These are phyloP conservation scores for Penicillium sp. DNA, from an alignment of 2,329 filamentous ascomycete genomes.

Conservation along the genomic window DNA sequence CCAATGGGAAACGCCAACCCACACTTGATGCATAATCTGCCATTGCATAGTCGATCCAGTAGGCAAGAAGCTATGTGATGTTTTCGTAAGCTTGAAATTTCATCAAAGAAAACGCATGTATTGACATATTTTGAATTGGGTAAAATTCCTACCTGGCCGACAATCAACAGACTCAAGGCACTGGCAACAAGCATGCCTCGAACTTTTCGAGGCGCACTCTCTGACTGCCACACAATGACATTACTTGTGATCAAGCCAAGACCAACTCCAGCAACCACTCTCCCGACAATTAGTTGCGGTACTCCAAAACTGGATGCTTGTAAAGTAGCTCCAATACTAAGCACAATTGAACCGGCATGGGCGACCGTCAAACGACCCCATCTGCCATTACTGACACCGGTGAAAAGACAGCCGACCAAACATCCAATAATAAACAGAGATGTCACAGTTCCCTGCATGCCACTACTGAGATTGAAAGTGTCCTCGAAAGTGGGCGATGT, in stretches of 20 bases:
- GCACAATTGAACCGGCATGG: slow-evolving; percentile 57
- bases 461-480: slow-evolving; percentile 19
- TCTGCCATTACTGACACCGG: slow-evolving; percentile 53
- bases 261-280: slow-evolving; percentile 52
- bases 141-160: slow-evolving; percentile 16
- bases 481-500: slow-evolving; percentile 19
- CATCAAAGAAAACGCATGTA: no score
- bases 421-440: slow-evolving; percentile 54
- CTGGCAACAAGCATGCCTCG: slow-evolving; percentile 17
- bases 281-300: slow-evolving; percentile 54
- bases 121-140: neutral
- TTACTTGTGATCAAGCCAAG: slow-evolving; percentile 25
- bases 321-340: slow-evolving; percentile 57
- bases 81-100: no score
- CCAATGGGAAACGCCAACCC: slow-evolving; percentile 24
- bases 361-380: slow-evolving; percentile 57
- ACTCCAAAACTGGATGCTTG: slow-evolving; percentile 50
- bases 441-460: slow-evolving; percentile 34
- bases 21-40: slow-evolving; percentile 20
- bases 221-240: slow-evolving; percentile 27
- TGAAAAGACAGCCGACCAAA: slow-evolving; percentile 49
- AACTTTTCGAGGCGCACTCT: slow-evolving; percentile 17
- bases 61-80: slow-evolving; percentile 11
- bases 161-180: slow-evolving; percentile 21
- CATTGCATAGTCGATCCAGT: slow-evolving; percentile 24